Evolutionary conservation across 176 grass and related monocot genomes (phyloP), one percentile per base, ranked within the genome.

Genomic region (Cocos nucifera): DNA sequence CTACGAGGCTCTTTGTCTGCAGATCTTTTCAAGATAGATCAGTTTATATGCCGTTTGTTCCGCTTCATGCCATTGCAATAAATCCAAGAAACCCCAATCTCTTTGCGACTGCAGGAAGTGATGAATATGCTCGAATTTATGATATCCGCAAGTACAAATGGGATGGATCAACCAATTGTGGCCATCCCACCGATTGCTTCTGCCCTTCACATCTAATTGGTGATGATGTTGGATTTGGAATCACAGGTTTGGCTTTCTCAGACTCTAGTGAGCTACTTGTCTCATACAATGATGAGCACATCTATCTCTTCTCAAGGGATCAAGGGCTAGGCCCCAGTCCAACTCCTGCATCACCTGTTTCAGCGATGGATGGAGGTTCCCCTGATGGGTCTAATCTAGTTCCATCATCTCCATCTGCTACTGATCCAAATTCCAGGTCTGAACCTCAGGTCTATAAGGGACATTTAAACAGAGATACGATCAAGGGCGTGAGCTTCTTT

Each of bases 181-280:
- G 71, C 82, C 5, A 4, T 17, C 75, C 69, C 9, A 53, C 52
- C 26, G 75, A 81, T 20, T 20, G 69, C 56, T 81, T 90, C 73
- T 81, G 78, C 32, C 80, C 83, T 59, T 54, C 49, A 8, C 55
- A 78, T 66, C 32, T 83, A 61, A 64, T 77, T 16, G 58, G 29
- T 51, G 26, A 29, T 48, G 44, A 66, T 20, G 17, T 48, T 6
- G 61, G 82, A 44, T 44, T 44, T 59, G 91, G 72, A 50, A 80
- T 96, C 69, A 85, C 86, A 24, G 91, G 91, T 24, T 51, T 96
- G 57, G 80, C 83, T 65, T 90, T 79, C 70, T 90, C 90, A 50
- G 73, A 82, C 44, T 59, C 57, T 14, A 80, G 86, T 17, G 86
- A 95, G 59, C 63, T 95, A 22, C 70, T 90, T 63, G 83, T 69